These are phyloP conservation scores for Ricinus communis DNA, from an alignment of 345 rosid species.

Conservation along the genomic window DNA sequence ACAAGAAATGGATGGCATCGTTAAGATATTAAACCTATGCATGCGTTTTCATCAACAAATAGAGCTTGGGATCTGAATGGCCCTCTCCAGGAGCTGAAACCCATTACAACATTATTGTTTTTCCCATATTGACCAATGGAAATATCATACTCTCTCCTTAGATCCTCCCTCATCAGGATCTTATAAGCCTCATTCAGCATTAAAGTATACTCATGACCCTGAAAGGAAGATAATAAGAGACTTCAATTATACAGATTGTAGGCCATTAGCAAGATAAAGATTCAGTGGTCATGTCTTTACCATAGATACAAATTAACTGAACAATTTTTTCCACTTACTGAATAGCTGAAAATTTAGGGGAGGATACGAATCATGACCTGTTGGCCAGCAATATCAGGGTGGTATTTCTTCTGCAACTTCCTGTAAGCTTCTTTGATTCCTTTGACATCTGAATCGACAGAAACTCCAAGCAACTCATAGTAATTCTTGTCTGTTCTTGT, in stretches of 20 bases:
- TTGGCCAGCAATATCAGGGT: constrained; percentile 64
- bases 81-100: constrained; percentile 64
- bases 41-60: constrained; percentile 57
- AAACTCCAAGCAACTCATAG: constrained; percentile 56
- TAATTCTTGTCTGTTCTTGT: constrained; percentile 36
- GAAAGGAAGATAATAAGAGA: not conserved
- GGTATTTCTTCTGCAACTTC: constrained; percentile 61
- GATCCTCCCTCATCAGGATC: constrained; percentile 44
- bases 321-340: too few relatives aligned
- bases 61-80: constrained; percentile 53
- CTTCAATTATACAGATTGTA: too few relatives aligned
- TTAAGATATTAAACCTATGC: constrained; percentile 41
- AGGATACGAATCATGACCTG: too few relatives aligned
- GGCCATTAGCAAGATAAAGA: too few relatives aligned
- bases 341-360: too few relatives aligned
- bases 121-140: constrained; percentile 48
- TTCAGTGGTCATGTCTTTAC: too few relatives aligned
- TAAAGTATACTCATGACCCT: constrained; percentile 51
- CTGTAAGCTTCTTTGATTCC: constrained; percentile 59
- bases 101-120: too few relatives aligned
- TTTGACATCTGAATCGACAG: constrained; percentile 38
- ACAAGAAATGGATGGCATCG: not conserved
- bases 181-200: constrained; percentile 54
- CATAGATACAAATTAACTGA: too few relatives aligned
- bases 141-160: constrained; percentile 42